Evolutionary conservation across 2,329 filamentous ascomycete species (phyloP).

Genomic region (Aspergillus sp.): DNA sequence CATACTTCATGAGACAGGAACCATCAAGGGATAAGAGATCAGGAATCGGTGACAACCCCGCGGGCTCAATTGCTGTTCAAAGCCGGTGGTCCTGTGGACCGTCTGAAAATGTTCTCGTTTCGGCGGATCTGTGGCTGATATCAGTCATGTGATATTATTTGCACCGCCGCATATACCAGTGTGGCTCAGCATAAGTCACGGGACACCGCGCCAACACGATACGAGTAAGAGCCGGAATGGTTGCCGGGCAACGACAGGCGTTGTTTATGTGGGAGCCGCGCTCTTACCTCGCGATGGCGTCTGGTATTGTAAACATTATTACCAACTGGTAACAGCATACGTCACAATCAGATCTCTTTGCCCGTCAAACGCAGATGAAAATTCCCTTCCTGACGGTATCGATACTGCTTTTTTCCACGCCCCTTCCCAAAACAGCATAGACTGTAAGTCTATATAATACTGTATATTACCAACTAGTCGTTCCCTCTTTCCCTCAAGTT

Average conservation of each 20-base stretch:
- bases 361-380: too few species aligned
- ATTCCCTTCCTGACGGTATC: conserved; percentile 10
- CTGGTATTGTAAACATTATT: conserved; percentile 6
- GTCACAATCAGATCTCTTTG: too few species aligned
- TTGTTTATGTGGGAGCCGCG: conserved; percentile 11
- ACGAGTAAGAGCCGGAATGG: conserved; percentile 21
- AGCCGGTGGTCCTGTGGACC: background rate
- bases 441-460: background rate
- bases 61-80: background rate
- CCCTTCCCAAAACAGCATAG: background rate
- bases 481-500: too few species aligned
- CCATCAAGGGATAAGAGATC: background rate
- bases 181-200: conserved; percentile 8
- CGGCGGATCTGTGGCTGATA: conserved; percentile 10
- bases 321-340: too few species aligned
- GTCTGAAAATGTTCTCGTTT: conserved; percentile 16
- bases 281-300: conserved; percentile 13
- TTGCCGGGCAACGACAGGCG: conserved; percentile 44
- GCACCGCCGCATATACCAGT: conserved; percentile 13
- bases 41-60: background rate
- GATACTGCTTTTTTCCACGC: conserved; percentile 8
- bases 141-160: conserved; percentile 11
- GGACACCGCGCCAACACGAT: conserved; percentile 12
- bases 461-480: conserved; percentile 1
- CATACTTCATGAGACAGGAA: background rate